phyloP scores from a whole-genome alignment of 768 basidiomycete species.

The Xerocomellus chrysenteron region DNA sequence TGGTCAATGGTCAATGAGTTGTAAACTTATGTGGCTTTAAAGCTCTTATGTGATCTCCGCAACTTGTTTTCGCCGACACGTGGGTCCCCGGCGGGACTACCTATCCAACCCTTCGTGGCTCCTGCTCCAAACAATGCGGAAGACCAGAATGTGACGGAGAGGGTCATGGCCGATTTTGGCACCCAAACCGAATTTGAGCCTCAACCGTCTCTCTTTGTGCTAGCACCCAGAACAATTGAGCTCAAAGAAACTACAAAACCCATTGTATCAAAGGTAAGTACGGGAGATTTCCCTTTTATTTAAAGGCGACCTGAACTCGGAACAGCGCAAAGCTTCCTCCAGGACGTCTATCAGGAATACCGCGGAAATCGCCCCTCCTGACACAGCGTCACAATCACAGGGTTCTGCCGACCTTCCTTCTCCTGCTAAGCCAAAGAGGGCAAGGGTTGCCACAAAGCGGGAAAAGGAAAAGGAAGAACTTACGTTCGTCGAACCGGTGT shows the following conservation, averaged over 20 bases:
- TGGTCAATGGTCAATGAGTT: constrained; percentile 1
- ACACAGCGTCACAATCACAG: constrained; percentile 14
- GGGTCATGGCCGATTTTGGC: constrained; percentile 21
- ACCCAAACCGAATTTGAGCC: constrained; percentile 30
- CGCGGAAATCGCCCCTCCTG: constrained; percentile 11
- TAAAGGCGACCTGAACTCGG: constrained; percentile 3
- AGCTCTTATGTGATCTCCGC: constrained; percentile 44
- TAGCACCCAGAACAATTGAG: constrained; percentile 17
- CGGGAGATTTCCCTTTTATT: not conserved
- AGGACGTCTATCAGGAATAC: constrained; percentile 18
- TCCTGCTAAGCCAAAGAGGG: constrained; percentile 30
- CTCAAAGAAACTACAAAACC: constrained; percentile 22
- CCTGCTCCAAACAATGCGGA: not conserved
- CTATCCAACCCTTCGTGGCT: not conserved
- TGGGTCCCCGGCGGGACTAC: not conserved
- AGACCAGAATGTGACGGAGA: constrained; percentile 6
- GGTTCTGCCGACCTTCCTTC: constrained; percentile 19
- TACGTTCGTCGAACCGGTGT: constrained; percentile 2
- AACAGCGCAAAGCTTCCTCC: constrained; percentile 32
- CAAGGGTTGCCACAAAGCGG: constrained; percentile 28
- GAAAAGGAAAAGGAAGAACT: constrained; percentile 28
- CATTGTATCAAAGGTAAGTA: constrained; percentile 21
- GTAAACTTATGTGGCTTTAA: constrained; percentile 9
- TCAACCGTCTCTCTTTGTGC: not conserved
- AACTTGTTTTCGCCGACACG: constrained; percentile 16